Evolutionary conservation across 2,329 filamentous ascomycete species (phyloP).

Genomic region (Pyrenophora tritici-repentis): DNA sequence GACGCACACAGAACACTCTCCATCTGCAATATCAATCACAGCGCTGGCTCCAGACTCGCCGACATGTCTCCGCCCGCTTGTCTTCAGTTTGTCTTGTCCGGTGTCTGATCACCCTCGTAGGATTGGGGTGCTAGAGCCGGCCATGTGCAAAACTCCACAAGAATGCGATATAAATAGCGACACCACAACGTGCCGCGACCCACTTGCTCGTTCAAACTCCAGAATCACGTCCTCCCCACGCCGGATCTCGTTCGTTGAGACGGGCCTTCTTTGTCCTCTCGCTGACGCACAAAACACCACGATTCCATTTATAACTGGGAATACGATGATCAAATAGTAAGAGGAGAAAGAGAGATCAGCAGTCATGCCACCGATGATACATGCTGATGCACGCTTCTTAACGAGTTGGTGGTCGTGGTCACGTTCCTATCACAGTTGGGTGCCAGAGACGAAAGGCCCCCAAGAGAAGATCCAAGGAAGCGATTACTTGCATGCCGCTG

Average conservation of each 20-base stretch:
- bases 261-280: constrained; percentile 1
- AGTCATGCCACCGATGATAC: constrained; percentile 1
- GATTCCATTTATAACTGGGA: constrained; percentile 1
- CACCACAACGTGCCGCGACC: constrained; percentile 1
- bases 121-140: neutral
- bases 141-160: constrained; percentile 4
- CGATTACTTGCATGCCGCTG: constrained; percentile 10
- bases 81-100: neutral
- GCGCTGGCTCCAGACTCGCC: constrained; percentile 3
- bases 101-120: neutral
- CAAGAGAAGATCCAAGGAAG: neutral
- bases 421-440: neutral
- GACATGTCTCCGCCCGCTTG: neutral
- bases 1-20: neutral
- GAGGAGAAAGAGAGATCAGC: neutral
- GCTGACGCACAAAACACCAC: neutral
- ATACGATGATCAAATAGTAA: neutral
- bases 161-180: constrained; percentile 13
- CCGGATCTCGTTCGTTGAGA: neutral
- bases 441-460: constrained; percentile 3
- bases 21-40: constrained; percentile 11
- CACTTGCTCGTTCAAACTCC: constrained; percentile 1
- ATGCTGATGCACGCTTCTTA: constrained; percentile 4
- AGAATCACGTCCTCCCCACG: neutral
- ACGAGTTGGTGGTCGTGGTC: neutral